Conservation (phyloP, 345 rosid species). For the Erysimum cheiranthoides region DNA sequence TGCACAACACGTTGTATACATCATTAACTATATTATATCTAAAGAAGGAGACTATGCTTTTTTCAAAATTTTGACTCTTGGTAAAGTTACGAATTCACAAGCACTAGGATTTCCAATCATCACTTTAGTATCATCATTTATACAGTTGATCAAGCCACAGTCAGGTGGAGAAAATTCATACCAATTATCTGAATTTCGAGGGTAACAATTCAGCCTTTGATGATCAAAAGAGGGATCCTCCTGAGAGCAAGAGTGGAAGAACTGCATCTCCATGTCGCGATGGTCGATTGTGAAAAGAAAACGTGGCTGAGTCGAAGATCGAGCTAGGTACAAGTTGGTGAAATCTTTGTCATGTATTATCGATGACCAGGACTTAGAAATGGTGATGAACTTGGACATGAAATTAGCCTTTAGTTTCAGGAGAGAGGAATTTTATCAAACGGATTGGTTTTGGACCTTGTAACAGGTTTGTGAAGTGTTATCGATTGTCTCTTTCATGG, state of each 20-base stretch:
- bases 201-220: not conserved
- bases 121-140: not conserved
- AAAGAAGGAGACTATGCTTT: not conserved
- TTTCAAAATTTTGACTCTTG: not conserved
- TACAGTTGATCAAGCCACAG: not conserved
- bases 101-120: conserved; percentile 12
- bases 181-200: not conserved
- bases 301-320: not conserved
- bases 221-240: not conserved
- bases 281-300: not conserved
- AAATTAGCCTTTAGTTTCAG: not conserved
- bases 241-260: not conserved
- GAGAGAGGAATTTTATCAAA: not conserved
- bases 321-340: not conserved
- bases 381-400: not conserved
- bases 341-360: not conserved
- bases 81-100: not conserved
- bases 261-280: not conserved
- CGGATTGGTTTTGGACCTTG: not conserved
- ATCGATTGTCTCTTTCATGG: not conserved
- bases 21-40: not conserved
- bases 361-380: not conserved
- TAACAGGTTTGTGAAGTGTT: not conserved
- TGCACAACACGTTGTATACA: not conserved
- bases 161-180: not conserved